phyloP scores from a whole-genome alignment of 345 rosid species.

The Kandelia obovata region DNA sequence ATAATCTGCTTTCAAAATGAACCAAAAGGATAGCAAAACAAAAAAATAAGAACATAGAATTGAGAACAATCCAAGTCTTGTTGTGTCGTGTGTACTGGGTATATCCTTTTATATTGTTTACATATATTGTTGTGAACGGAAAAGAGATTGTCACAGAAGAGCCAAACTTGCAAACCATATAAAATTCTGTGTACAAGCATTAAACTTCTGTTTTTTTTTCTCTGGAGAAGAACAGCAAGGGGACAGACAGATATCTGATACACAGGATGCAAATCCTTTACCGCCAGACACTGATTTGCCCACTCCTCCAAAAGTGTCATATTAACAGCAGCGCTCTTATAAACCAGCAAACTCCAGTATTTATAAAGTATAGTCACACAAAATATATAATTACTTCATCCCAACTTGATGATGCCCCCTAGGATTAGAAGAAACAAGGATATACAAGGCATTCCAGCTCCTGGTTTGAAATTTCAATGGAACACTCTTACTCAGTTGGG shows the following conservation, averaged over 20 bases:
- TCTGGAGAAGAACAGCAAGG: conserved; percentile 36
- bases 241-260: conserved; percentile 36
- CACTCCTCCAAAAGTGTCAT: conserved; percentile 28
- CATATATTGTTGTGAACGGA: background rate
- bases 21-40: too few relatives aligned
- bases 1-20: too few relatives aligned
- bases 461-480: background rate
- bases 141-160: conserved; percentile 41
- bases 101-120: background rate
- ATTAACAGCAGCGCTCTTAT: background rate
- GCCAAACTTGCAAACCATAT: conserved; percentile 56
- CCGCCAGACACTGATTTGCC: conserved; percentile 37
- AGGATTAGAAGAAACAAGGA: background rate
- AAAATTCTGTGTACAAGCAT: conserved; percentile 37
- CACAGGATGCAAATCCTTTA: conserved; percentile 9
- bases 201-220: conserved; percentile 39
- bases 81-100: too few relatives aligned
- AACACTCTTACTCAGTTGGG: background rate
- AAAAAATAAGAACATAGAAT: too few relatives aligned
- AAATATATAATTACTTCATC: background rate
- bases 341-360: background rate
- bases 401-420: too few relatives aligned
- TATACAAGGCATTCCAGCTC: background rate
- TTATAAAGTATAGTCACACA: background rate
- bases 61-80: too few relatives aligned